These are phyloP conservation scores for Corniculantispora saksenae DNA, from an alignment of 2,329 filamentous ascomycete species.

Conservation along the genomic window DNA sequence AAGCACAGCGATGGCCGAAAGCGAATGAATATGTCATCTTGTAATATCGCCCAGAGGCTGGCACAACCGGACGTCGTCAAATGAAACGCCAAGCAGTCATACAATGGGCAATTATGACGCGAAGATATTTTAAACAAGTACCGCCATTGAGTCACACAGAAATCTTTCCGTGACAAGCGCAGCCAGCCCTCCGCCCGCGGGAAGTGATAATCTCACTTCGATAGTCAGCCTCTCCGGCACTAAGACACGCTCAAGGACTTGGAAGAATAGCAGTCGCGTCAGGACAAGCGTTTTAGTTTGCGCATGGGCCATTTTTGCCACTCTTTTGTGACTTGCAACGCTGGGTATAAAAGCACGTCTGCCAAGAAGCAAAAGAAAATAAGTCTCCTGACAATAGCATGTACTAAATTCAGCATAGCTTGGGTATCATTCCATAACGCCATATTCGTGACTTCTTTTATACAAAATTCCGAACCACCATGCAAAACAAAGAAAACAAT, in stretches of 20 bases:
- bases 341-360: not conserved
- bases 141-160: not conserved
- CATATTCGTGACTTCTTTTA: not conserved
- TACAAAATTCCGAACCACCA: not conserved
- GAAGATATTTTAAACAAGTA: not conserved
- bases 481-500: not conserved
- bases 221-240: not conserved
- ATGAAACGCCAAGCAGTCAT: not conserved
- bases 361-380: not conserved
- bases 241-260: not conserved
- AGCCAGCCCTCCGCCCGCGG: not conserved
- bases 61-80: too few relatives aligned
- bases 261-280: not conserved
- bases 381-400: not conserved
- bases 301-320: constrained; percentile 1
- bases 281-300: not conserved
- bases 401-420: not conserved
- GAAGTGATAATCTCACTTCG: not conserved
- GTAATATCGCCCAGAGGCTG: too few relatives aligned
- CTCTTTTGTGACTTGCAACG: not conserved
- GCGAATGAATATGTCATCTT: not conserved
- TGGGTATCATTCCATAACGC: not conserved
- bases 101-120: not conserved
- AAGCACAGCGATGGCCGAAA: not conserved
- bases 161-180: not conserved